Conservation (phyloP, 169 alveolate species). For the Eimeria praecox region DNA sequence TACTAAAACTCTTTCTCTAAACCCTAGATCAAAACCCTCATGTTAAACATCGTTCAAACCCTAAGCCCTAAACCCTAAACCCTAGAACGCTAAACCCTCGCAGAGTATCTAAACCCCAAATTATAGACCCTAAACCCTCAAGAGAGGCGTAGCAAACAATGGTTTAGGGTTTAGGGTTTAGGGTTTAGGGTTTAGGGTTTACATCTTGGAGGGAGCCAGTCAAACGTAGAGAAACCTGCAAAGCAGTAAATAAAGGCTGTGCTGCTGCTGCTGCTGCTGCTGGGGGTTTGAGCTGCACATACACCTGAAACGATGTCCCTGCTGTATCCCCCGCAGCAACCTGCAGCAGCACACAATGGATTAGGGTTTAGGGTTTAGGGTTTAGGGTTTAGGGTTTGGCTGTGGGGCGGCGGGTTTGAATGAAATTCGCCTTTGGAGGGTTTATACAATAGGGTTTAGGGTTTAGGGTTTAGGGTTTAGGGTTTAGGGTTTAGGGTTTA, state of each 20-base stretch:
- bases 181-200: slow-evolving; percentile 23
- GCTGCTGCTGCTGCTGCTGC: neutral
- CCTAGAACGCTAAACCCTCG: neutral
- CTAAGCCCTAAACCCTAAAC: neutral
- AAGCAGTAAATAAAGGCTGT: neutral
- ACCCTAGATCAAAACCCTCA: neutral
- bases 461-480: neutral
- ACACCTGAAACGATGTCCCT: too few species aligned
- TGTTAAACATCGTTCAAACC: too few species aligned
- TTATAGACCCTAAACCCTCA: neutral
- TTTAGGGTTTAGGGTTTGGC: neutral
- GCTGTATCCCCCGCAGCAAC: too few species aligned
- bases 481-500: slow-evolving; percentile 31
- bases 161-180: neutral
- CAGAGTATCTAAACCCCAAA: too few species aligned
- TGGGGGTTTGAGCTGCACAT: too few species aligned
- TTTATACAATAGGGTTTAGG: neutral
- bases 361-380: neutral
- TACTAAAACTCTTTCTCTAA: too few species aligned
- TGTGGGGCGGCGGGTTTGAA: neutral
- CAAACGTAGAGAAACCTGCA: neutral
- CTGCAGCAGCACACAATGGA: neutral
- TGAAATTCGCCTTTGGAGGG: too few species aligned
- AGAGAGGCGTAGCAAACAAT: neutral
- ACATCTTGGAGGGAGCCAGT: neutral